Evolutionary conservation across 345 rosid genomes (phyloP).

Genomic region (Microcos paniculata): DNA sequence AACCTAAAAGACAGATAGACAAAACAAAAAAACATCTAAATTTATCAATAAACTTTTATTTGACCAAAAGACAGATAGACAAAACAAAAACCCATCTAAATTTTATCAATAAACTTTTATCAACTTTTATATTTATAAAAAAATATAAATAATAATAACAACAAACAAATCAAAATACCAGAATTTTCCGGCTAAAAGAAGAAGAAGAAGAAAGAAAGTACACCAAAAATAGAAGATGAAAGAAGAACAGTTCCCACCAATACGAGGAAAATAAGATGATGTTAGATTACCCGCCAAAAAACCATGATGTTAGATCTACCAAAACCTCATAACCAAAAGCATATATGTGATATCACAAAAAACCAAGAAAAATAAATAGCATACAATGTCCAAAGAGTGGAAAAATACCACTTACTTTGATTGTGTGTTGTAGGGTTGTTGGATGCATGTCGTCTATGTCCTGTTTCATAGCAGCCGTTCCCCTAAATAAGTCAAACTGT

Average conservation of each 20-base stretch:
- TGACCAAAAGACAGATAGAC: too few species aligned
- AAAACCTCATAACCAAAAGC: background rate
- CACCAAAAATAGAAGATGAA: background rate
- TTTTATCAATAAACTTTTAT: too few species aligned
- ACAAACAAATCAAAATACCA: too few species aligned
- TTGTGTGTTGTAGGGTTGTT: slow-evolving; percentile 71
- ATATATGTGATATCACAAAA: background rate
- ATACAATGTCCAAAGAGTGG: background rate
- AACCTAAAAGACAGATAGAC: too few species aligned
- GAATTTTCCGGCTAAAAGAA: too few species aligned
- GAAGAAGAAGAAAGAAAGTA: too few species aligned
- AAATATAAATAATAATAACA: too few species aligned
- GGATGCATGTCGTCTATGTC: slow-evolving; percentile 94
- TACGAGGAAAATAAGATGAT: background rate
- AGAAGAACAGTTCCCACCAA: background rate
- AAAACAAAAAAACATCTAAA: too few species aligned
- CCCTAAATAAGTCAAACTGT: slow-evolving; percentile 94
- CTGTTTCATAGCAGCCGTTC: slow-evolving; percentile 97
- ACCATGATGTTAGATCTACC: background rate
- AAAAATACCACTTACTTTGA: slow-evolving; percentile 51
- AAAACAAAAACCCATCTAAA: too few species aligned
- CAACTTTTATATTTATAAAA: too few species aligned
- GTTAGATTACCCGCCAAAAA: background rate
- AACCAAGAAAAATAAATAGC: background rate
- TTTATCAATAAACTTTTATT: too few species aligned